Evolutionary conservation across 2,329 filamentous ascomycete species (phyloP).

Genomic region (Didymella lethalis): DNA sequence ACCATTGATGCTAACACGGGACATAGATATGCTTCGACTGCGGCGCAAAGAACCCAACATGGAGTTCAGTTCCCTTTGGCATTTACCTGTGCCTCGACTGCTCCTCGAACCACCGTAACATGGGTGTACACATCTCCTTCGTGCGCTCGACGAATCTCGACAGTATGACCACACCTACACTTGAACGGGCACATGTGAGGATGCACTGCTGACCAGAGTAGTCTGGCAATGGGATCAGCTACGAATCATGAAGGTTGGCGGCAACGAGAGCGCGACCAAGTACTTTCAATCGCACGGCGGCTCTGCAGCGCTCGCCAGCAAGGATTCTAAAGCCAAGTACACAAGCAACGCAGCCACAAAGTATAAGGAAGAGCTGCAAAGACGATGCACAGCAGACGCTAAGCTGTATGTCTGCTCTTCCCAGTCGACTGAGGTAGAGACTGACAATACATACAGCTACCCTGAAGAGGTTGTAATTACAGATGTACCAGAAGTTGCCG

Average conservation of each 20-base stretch:
- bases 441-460: conserved; percentile 64
- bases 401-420: conserved; percentile 70
- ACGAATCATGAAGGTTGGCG: conserved; percentile 96
- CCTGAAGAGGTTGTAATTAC: conserved; percentile 86
- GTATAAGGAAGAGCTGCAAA: conserved; percentile 96
- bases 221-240: conserved; percentile 99
- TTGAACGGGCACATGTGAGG: conserved; percentile 56
- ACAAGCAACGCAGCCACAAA: conserved; percentile 91
- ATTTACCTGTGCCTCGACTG: conserved; percentile 99
- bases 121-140: conserved; percentile 98
- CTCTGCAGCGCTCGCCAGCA: conserved; percentile 91
- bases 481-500: conserved; percentile 67
- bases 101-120: conserved; percentile 94
- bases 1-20: conserved; percentile 35
- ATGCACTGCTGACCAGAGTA: conserved; percentile 48
- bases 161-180: conserved; percentile 67
- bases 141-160: conserved; percentile 98
- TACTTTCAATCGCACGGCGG: conserved; percentile 98
- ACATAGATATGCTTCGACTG: conserved; percentile 95
- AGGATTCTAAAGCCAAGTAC: conserved; percentile 97
- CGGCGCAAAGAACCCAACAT: conserved; percentile 95
- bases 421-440: conserved; percentile 22
- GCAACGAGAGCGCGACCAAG: conserved; percentile 97
- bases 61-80: conserved; percentile 95
- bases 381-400: conserved; percentile 81